These are phyloP conservation scores for Asterionellopsis glacialis DNA, from an alignment of 108 stramenopile genomes.

Conservation along the genomic window DNA sequence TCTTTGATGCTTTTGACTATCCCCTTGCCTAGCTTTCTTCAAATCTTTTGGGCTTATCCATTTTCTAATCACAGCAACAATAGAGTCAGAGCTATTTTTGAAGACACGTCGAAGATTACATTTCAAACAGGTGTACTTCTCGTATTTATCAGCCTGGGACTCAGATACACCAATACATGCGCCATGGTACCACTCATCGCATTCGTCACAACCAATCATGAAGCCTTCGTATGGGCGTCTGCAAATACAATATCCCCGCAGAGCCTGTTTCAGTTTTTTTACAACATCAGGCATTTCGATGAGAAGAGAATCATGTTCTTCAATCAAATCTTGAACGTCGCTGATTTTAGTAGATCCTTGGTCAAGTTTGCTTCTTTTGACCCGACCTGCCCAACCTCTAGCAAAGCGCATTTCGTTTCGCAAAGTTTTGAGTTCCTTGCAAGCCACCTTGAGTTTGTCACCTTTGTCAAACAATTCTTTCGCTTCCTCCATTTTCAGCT, in stretches of 20 bases:
- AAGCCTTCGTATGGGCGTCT: conserved; percentile 91
- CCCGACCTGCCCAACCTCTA: conserved; percentile 50
- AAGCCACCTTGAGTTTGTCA: conserved; percentile 50
- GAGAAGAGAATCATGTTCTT: conserved; percentile 58
- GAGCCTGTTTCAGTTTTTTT: conserved; percentile 47
- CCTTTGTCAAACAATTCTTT: conserved; percentile 48
- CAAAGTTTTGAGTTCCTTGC: conserved; percentile 47
- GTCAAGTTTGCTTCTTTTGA: conserved; percentile 43
- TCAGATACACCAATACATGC: conserved; percentile 79
- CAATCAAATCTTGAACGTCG: conserved; percentile 46
- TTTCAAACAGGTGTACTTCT: conserved; percentile 77
- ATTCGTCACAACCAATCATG: conserved; percentile 93
- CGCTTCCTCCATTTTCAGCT: conserved; percentile 45
- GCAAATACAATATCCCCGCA: conserved; percentile 84
- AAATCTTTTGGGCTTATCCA: conserved; percentile 65
- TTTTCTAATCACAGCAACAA: conserved; percentile 51
- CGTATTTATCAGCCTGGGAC: conserved; percentile 60
- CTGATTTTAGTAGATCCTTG: conserved; percentile 31
- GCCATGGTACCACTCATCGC: conserved; percentile 96
- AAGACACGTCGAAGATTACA: conserved; percentile 55
- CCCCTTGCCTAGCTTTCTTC: conserved; percentile 53
- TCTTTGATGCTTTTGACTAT: conserved; percentile 60
- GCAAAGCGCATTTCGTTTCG: conserved; percentile 40
- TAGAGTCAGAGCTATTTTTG: conserved; percentile 31
- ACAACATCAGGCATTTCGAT: conserved; percentile 70